A percentile compares a stretch with the other conserved stretches of the same genome.
phyloP scores from a whole-genome alignment of 176 grass and related monocot genomes.

The Luzula sylvatica region DNA sequence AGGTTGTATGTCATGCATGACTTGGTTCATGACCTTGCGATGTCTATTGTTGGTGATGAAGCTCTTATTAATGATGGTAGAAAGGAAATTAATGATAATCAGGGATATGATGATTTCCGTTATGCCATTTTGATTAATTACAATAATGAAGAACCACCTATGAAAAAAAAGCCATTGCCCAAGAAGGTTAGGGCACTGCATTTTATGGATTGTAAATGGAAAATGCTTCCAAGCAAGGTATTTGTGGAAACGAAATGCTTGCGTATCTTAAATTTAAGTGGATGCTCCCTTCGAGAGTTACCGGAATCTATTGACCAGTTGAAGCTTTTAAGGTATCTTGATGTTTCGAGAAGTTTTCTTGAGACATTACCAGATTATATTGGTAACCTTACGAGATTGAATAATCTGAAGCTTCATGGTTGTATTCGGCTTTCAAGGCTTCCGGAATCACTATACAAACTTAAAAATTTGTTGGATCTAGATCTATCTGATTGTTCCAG shows the following conservation, averaged over 20 bases:
- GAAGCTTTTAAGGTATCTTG: conserved; percentile 13
- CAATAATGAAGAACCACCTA: background rate
- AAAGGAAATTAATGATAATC: background rate
- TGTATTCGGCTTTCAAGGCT: background rate
- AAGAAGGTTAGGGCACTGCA: background rate
- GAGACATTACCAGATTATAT: background rate
- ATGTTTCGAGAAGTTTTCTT: background rate
- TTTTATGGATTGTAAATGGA: background rate
- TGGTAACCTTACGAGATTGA: background rate
- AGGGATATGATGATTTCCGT: background rate
- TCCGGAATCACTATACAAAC: conserved; percentile 1
- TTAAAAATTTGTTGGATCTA: background rate
- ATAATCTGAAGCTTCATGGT: background rate
- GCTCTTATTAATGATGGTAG: background rate
- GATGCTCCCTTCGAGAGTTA: background rate
- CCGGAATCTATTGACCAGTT: background rate
- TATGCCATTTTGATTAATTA: conserved; percentile 8
- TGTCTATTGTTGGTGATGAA: background rate
- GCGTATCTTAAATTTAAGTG: conserved; percentile 15
- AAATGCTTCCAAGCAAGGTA: background rate
- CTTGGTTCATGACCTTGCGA: conserved; percentile 24
- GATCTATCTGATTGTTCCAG: background rate
- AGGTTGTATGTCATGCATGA: conserved; percentile 13
- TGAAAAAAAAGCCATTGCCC: background rate
- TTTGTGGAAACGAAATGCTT: background rate